These are phyloP conservation scores for Bondarzewia mesenterica DNA, from an alignment of 1,284 basidiomycete genomes.

Conservation along the genomic window DNA sequence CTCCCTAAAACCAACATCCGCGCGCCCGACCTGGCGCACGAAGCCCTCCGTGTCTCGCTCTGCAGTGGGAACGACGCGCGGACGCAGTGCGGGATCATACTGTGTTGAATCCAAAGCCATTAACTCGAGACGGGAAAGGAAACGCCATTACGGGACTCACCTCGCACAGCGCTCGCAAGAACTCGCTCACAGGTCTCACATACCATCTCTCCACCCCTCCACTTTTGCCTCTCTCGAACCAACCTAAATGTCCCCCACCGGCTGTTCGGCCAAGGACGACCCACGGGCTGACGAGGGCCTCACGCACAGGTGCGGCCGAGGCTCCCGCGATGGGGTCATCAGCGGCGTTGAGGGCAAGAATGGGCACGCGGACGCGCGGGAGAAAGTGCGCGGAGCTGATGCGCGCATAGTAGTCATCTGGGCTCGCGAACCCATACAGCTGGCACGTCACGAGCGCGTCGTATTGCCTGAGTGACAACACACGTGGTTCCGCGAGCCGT, in stretches of 20 bases:
- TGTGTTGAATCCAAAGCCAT: no score
- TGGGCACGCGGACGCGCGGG: constrained; percentile 13
- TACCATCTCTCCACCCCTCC: constrained; percentile 19
- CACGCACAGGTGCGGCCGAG: constrained; percentile 9
- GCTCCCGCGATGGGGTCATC: constrained; percentile 20
- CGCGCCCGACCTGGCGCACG: not conserved
- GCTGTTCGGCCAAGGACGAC: constrained; percentile 17
- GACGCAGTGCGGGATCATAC: not conserved
- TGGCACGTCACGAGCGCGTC: constrained; percentile 13
- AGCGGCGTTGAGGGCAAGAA: constrained; percentile 18
- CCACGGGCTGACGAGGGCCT: constrained; percentile 15
- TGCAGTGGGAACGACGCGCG: not conserved
- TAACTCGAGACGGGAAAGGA: no score
- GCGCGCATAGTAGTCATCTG: constrained; percentile 17
- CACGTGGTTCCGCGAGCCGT: not conserved
- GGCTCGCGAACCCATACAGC: constrained; percentile 16
- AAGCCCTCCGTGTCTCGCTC: not conserved
- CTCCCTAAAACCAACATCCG: not conserved
- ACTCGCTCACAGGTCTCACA: constrained; percentile 17
- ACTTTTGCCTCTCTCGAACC: constrained; percentile 15
- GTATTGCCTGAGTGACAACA: constrained; percentile 17
- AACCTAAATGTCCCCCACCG: constrained; percentile 21
- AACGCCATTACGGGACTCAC: not conserved
- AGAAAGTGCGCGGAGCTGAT: constrained; percentile 16
- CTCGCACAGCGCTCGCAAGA: constrained; percentile 15